Conservation (phyloP, 163 green algal genomes). For the Scenedesmus sp. region DNA sequence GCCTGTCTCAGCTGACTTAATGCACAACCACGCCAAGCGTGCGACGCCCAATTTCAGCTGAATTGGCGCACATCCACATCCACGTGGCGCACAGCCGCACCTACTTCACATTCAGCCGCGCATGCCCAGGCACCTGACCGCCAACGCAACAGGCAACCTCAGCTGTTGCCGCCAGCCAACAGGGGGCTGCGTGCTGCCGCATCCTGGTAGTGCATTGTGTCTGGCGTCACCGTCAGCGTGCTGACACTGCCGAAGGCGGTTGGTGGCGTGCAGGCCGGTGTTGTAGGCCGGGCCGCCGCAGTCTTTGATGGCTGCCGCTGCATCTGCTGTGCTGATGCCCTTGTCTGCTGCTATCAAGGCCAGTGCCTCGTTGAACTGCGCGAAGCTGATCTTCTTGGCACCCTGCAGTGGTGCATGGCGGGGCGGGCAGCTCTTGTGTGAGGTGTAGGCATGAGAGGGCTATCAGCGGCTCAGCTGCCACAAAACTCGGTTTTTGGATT, state of each 20-base stretch:
- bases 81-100: too few relatives aligned
- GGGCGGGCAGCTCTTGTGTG: neutral
- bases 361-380: conserved; percentile 38
- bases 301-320: conserved; percentile 6
- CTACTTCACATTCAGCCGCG: too few relatives aligned
- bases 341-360: conserved; percentile 31
- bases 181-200: neutral
- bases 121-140: too few relatives aligned
- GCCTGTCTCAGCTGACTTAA: too few relatives aligned
- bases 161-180: neutral
- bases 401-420: conserved; percentile 26
- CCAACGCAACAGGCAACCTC: neutral
- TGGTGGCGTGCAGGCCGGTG: neutral
- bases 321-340: neutral
- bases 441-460: too few relatives aligned
- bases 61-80: too few relatives aligned
- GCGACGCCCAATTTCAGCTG: too few relatives aligned
- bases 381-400: conserved; percentile 49
- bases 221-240: conserved; percentile 3
- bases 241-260: neutral
- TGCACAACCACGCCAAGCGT: too few relatives aligned
- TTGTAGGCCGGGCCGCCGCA: conserved; percentile 39
- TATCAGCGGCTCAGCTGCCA: too few relatives aligned
- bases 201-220: neutral
- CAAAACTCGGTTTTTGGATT: too few relatives aligned